These are phyloP conservation scores for Haplosporangium sp. DNA, from an alignment of 371 early-diverging fungal species.

Conservation along the genomic window DNA sequence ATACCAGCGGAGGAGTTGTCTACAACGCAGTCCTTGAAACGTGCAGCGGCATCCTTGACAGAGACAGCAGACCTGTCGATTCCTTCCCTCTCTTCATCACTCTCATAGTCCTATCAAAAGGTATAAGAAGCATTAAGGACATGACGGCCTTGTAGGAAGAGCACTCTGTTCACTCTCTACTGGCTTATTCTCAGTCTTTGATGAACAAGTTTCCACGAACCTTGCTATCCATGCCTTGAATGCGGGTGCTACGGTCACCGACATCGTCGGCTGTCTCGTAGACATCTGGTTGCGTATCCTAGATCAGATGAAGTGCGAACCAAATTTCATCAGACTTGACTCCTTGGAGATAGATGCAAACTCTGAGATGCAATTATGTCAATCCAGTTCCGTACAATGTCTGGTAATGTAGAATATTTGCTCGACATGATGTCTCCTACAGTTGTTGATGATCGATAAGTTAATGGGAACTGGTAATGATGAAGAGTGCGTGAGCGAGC, in stretches of 20 bases:
- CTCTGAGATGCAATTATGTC: too few relatives aligned
- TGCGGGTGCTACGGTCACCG: constrained; percentile 54
- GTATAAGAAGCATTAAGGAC: neutral
- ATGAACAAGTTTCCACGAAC: constrained; percentile 42
- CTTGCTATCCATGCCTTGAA: constrained; percentile 67
- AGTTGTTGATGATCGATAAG: neutral
- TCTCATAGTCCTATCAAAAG: constrained; percentile 50
- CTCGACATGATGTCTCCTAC: constrained; percentile 57
- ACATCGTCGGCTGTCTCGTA: constrained; percentile 84
- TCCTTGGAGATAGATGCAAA: too few relatives aligned
- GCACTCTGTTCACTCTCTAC: neutral
- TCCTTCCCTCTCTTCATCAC: constrained; percentile 69
- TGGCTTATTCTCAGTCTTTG: neutral
- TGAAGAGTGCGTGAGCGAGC: too few relatives aligned
- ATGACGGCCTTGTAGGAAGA: neutral
- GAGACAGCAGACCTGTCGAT: constrained; percentile 68
- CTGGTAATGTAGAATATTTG: constrained; percentile 77
- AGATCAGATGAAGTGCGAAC: constrained; percentile 10
- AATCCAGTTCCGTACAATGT: constrained; percentile 64
- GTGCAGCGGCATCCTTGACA: constrained; percentile 66
- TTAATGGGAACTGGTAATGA: neutral
- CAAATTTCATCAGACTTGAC: too few relatives aligned
- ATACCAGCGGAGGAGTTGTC: constrained; percentile 51
- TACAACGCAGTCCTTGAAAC: constrained; percentile 62
- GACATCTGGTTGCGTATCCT: constrained; percentile 87